These are phyloP conservation scores for Polygonum aviculare DNA, from an alignment of 148 eudicot genomes.

Conservation along the genomic window DNA sequence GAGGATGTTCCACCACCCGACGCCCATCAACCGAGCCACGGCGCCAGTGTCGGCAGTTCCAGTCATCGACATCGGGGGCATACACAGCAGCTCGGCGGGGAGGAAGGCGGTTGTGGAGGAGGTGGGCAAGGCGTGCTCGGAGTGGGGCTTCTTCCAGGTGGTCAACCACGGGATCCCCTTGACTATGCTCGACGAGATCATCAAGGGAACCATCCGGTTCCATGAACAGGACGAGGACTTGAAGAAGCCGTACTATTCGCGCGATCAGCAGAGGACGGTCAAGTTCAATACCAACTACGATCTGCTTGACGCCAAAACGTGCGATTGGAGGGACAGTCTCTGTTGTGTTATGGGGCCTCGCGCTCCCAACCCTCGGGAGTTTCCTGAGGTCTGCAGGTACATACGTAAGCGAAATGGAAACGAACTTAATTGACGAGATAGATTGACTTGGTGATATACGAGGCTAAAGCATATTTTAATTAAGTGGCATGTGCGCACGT, in stretches of 20 bases:
- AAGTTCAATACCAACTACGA: constrained; percentile 7
- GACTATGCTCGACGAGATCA: background rate
- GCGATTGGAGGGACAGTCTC: constrained; percentile 12
- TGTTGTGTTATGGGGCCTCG: background rate
- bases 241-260: constrained; percentile 10
- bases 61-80: background rate
- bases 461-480: too few relatives aligned
- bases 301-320: background rate
- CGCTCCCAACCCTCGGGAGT: background rate
- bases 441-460: background rate
- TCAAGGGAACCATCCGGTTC: background rate
- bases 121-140: background rate
- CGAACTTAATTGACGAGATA: background rate
- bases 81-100: background rate
- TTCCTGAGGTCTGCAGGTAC: constrained; percentile 8
- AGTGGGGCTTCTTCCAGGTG: constrained; percentile 22
- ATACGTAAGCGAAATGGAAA: background rate
- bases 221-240: constrained; percentile 8
- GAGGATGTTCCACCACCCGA: too few relatives aligned
- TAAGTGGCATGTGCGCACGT: background rate
- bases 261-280: background rate
- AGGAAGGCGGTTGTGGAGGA: constrained; percentile 11
- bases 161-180: constrained; percentile 15
- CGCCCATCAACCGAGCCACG: too few relatives aligned
- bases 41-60: background rate